phyloP scores from a whole-genome alignment of 495 filamentous ascomycete genomes.

The Penicillium pulvis region DNA sequence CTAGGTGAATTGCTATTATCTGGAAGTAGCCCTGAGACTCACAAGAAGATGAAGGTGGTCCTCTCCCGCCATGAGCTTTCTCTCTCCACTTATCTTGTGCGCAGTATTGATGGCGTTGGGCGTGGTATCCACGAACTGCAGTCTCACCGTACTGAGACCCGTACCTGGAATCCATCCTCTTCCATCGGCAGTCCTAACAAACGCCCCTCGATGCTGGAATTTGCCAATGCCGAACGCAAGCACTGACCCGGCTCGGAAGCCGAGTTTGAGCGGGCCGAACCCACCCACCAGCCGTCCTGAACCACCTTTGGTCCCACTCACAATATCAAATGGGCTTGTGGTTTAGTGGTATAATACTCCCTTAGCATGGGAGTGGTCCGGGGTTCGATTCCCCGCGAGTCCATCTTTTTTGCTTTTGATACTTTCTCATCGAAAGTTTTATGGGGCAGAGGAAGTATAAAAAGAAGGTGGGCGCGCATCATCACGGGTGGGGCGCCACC shows the following conservation, averaged over 20 bases:
- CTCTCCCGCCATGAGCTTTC: constrained; percentile 37
- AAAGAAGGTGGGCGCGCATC: background rate
- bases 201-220: constrained; percentile 34
- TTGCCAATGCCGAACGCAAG: constrained; percentile 27
- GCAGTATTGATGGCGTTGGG: constrained; percentile 23
- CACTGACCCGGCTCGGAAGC: background rate
- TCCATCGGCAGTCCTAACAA: background rate
- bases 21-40: constrained; percentile 15
- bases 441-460: background rate
- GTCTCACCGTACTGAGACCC: constrained; percentile 11
- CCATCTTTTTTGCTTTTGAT: constrained; percentile 27
- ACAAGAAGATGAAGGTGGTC: constrained; percentile 41
- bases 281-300: constrained; percentile 3
- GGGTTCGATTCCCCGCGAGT: constrained; percentile 61
- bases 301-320: constrained; percentile 9
- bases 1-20: constrained; percentile 41
- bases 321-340: constrained; percentile 35
- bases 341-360: constrained; percentile 50
- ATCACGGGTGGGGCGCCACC: constrained; percentile 3
- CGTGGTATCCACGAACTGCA: constrained; percentile 15
- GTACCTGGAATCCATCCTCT: constrained; percentile 29
- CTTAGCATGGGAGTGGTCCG: constrained; percentile 57
- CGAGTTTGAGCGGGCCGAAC: constrained; percentile 10
- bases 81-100: constrained; percentile 27
- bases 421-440: background rate